A percentile compares a stretch with the other conserved stretches of the same genome.
Evolutionary conservation across 805 yeast species (phyloP).

Genomic region (Clavispora santaluciae): DNA sequence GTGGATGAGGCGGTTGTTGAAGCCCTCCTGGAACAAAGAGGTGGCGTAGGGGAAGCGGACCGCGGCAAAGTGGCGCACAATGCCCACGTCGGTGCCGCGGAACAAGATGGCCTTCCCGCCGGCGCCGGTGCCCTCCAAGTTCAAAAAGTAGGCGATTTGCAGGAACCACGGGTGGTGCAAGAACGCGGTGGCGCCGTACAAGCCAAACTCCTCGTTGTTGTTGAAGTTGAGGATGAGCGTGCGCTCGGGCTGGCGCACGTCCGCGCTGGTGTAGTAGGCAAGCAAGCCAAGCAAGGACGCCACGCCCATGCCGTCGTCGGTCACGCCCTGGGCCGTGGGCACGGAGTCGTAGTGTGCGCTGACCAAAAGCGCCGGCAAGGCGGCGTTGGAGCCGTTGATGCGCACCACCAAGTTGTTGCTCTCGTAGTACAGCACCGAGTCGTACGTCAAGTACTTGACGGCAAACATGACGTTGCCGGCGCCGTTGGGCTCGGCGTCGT

Average conservation of each 20-base stretch:
- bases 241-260: slow-evolving; percentile 51
- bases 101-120: slow-evolving; percentile 82
- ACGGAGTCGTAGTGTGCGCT: slow-evolving; percentile 91
- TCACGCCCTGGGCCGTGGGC: slow-evolving; percentile 80
- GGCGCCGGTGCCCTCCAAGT: slow-evolving; percentile 90
- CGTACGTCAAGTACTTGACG: slow-evolving; percentile 45
- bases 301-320: slow-evolving; percentile 90
- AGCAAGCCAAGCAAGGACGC: slow-evolving; percentile 74
- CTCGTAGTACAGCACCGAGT: slow-evolving; percentile 68
- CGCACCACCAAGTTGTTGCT: slow-evolving; percentile 76
- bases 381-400: slow-evolving; percentile 56
- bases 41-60: slow-evolving; percentile 71
- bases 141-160: slow-evolving; percentile 60
- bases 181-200: slow-evolving; percentile 75
- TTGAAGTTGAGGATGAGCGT: slow-evolving; percentile 81
- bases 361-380: slow-evolving; percentile 62
- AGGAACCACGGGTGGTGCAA: slow-evolving; percentile 68
- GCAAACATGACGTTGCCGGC: slow-evolving; percentile 45
- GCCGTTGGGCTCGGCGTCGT: slow-evolving; percentile 37
- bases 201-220: slow-evolving; percentile 85
- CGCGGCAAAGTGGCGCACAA: slow-evolving; percentile 51
- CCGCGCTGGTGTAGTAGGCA: slow-evolving; percentile 36
- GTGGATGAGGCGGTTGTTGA: slow-evolving; percentile 61
- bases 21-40: slow-evolving; percentile 81
- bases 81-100: slow-evolving; percentile 75